Conservation (phyloP, 140 eudicot genomes). For the Anethum foeniculum region DNA sequence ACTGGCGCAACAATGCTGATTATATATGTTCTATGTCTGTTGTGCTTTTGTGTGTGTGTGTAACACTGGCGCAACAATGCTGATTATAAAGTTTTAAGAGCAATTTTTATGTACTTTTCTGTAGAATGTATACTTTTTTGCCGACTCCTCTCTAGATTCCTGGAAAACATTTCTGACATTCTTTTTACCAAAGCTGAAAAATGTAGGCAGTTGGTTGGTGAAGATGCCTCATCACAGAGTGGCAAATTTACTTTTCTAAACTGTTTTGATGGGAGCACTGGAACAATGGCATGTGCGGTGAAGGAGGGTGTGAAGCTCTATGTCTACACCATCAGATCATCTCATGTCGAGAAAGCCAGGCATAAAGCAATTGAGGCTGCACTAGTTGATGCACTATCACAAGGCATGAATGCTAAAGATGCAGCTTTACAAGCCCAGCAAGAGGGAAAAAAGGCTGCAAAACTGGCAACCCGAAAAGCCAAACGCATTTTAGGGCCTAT, state of each 20-base stretch:
- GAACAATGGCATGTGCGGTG: conserved; percentile 76
- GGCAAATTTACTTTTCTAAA: conserved; percentile 68
- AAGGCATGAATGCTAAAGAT: conserved; percentile 53
- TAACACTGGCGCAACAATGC: neutral
- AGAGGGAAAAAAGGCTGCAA: conserved; percentile 89
- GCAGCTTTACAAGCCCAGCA: conserved; percentile 73
- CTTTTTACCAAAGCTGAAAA: conserved; percentile 57
- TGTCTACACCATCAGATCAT: conserved; percentile 55
- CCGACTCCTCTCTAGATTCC: neutral
- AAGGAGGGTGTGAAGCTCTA: conserved; percentile 85
- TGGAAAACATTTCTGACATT: conserved; percentile 2
- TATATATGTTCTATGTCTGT: too few relatives aligned
- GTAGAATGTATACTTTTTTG: neutral
- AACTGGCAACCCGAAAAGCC: conserved; percentile 67
- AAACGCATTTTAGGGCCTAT: conserved; percentile 90
- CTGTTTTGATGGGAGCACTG: conserved; percentile 75
- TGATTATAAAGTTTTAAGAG: neutral
- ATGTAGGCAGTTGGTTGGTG: conserved; percentile 73
- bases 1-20: neutral
- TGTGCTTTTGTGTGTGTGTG: too few relatives aligned
- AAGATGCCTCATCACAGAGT: conserved; percentile 80
- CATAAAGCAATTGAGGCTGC: conserved; percentile 66
- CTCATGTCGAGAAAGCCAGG: conserved; percentile 68
- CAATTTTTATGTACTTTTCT: neutral
- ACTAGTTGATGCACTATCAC: conserved; percentile 57